A percentile compares a stretch with the other conserved stretches of the same genome.
Conservation (phyloP, 2,329 filamentous ascomycete genomes). For the Fusarium miscanthi region DNA sequence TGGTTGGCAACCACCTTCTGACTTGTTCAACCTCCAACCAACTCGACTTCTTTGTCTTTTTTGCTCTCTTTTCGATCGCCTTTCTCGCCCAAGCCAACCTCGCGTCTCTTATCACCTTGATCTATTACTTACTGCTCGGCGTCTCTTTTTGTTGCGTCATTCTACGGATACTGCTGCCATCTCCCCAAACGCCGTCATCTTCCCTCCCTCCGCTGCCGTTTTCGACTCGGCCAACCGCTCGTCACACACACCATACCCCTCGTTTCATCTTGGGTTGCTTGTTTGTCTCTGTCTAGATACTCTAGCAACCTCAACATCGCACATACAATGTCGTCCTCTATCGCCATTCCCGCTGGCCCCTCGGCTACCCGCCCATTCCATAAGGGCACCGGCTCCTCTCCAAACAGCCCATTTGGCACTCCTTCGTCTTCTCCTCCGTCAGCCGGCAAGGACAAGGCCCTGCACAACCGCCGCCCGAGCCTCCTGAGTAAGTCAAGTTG, state of each 20-base stretch:
- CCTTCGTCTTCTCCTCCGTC: slow-evolving; percentile 67
- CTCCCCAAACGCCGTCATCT: slow-evolving; percentile 11
- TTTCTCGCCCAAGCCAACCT: slow-evolving; percentile 1
- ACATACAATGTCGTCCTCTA: slow-evolving; percentile 71
- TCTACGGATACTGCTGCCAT: slow-evolving; percentile 7
- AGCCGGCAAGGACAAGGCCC: slow-evolving; percentile 58
- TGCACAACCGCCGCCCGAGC: slow-evolving; percentile 69
- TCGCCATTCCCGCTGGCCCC: slow-evolving; percentile 69
- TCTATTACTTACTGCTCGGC: slow-evolving; percentile 10
- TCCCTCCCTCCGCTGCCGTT: slow-evolving; percentile 7
- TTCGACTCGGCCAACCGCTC: slow-evolving; percentile 21
- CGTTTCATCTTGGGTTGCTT: slow-evolving; percentile 29
- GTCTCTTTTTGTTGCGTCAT: slow-evolving; percentile 41
- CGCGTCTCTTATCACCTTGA: slow-evolving; percentile 4
- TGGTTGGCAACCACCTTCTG: neutral
- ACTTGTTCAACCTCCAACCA: slow-evolving; percentile 31
- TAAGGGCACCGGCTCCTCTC: slow-evolving; percentile 61
- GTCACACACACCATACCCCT: slow-evolving; percentile 37
- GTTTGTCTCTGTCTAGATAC: slow-evolving; percentile 6
- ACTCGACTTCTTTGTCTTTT: slow-evolving; percentile 9
- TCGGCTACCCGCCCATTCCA: slow-evolving; percentile 51
- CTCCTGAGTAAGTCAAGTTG: slow-evolving; percentile 63
- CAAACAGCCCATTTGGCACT: slow-evolving; percentile 54
- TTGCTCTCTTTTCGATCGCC: slow-evolving; percentile 1
- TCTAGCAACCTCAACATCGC: slow-evolving; percentile 10